Conservation (phyloP, 768 basidiomycete species). For the Lyophyllum decastes region DNA sequence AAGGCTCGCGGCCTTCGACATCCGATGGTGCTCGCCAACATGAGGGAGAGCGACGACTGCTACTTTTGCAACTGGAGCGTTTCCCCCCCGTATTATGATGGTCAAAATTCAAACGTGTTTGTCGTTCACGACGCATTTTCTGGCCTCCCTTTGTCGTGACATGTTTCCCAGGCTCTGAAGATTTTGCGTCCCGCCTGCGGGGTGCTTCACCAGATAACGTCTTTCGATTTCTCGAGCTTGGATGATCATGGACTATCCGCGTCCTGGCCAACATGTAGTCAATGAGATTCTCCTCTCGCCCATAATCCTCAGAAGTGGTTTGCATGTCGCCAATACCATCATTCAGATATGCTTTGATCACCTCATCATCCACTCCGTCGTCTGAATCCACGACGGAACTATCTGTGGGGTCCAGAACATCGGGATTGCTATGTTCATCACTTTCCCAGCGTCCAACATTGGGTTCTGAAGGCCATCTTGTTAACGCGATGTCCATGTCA, state of each 20-base stretch:
- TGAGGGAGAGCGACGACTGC: neutral
- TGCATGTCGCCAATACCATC: conserved; percentile 14
- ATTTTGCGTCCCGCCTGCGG: neutral
- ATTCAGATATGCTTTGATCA: conserved; percentile 34
- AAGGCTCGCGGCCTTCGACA: conserved; percentile 54
- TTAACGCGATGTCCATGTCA: neutral
- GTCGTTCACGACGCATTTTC: conserved; percentile 26
- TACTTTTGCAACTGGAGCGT: neutral
- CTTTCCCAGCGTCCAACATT: neutral
- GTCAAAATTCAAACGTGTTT: conserved; percentile 40
- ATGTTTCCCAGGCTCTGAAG: conserved; percentile 30
- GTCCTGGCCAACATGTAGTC: conserved; percentile 68
- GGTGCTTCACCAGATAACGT: neutral
- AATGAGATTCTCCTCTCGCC: conserved; percentile 53
- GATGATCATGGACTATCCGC: conserved; percentile 26
- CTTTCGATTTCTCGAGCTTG: conserved; percentile 8
- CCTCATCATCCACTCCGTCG: conserved; percentile 27
- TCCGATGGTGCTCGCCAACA: neutral
- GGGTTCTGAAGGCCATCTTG: conserved; percentile 5
- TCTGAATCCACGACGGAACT: conserved; percentile 23
- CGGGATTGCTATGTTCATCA: conserved; percentile 20
- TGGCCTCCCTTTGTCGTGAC: conserved; percentile 39
- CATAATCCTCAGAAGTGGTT: conserved; percentile 11
- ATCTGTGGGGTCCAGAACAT: conserved; percentile 19
- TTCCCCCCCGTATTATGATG: conserved; percentile 13